phyloP scores from a whole-genome alignment of 208 protist genomes.

The Strigomonas oncopelti region DNA sequence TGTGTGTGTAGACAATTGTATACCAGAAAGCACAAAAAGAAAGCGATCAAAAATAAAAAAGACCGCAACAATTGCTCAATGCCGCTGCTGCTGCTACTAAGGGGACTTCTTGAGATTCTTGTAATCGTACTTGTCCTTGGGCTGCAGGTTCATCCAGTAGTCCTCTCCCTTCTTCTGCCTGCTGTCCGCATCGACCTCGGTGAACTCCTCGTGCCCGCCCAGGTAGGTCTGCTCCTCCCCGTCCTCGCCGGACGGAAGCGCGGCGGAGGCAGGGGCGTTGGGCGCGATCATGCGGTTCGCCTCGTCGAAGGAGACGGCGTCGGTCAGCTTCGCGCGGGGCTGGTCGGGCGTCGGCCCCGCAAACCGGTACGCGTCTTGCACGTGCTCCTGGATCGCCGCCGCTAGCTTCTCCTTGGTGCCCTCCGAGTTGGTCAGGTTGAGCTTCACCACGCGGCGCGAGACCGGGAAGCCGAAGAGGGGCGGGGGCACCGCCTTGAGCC shows the following conservation, averaged over 20 bases:
- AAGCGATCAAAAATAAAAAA: slow-evolving; percentile 5
- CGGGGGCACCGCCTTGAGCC: slow-evolving; percentile 82
- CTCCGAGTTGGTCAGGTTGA: slow-evolving; percentile 86
- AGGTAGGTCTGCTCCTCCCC: slow-evolving; percentile 20
- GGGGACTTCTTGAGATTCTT: slow-evolving; percentile 87
- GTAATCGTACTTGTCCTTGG: slow-evolving; percentile 86
- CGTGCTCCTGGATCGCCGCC: slow-evolving; percentile 89
- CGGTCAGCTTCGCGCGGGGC: slow-evolving; percentile 73
- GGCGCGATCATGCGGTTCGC: slow-evolving; percentile 89
- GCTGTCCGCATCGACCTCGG: slow-evolving; percentile 71
- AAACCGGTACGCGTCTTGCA: slow-evolving; percentile 88
- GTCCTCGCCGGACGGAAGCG: slow-evolving; percentile 33
- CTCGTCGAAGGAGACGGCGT: slow-evolving; percentile 85
- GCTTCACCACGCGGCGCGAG: slow-evolving; percentile 86
- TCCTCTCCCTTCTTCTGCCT: slow-evolving; percentile 89
- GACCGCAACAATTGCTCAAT: not conserved
- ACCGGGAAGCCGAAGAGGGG: slow-evolving; percentile 89
- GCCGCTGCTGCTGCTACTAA: slow-evolving; percentile 21
- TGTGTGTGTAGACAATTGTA: not conserved
- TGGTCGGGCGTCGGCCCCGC: slow-evolving; percentile 80
- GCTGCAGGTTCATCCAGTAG: slow-evolving; percentile 91
- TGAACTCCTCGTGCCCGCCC: slow-evolving; percentile 55
- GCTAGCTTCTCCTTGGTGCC: slow-evolving; percentile 88
- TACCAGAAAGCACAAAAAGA: not conserved
- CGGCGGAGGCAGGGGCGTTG: slow-evolving; percentile 58